phyloP scores from a whole-genome alignment of 23 red algal species.

The Cyanidiococcus yangmingshanensis region DNA sequence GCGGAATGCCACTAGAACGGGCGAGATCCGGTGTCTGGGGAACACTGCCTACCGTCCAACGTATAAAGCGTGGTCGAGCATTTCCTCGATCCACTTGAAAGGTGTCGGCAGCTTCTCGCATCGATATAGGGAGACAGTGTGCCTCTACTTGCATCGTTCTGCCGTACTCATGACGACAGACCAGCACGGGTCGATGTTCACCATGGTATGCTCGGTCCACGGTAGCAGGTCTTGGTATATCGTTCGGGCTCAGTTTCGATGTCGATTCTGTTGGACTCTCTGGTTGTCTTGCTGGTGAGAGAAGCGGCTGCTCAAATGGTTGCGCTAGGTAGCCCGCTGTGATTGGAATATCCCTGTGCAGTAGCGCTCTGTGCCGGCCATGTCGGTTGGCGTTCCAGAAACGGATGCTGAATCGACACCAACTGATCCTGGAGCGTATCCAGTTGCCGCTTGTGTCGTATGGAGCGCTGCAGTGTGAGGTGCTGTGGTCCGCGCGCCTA shows the following conservation, averaged over 20 bases:
- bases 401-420: no score
- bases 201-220: background rate
- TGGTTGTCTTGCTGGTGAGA: background rate
- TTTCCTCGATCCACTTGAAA: constrained; percentile 3
- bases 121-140: background rate
- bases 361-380: no score
- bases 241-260: background rate
- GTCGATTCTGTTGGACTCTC: background rate
- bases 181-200: background rate
- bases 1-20: background rate
- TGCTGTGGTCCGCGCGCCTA: no score
- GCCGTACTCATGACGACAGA: background rate
- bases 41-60: background rate
- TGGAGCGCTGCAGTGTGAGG: no score
- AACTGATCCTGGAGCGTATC: no score
- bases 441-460: no score
- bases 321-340: no score
- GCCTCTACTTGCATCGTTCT: background rate
- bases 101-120: background rate
- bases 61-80: constrained; percentile 2
- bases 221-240: background rate
- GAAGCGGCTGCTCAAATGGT: background rate
- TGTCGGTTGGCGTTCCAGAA: no score
- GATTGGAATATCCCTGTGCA: no score
- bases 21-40: background rate